Evolutionary conservation across 805 yeast genomes (phyloP).

Genomic region (Ogataea glucozyma): DNA sequence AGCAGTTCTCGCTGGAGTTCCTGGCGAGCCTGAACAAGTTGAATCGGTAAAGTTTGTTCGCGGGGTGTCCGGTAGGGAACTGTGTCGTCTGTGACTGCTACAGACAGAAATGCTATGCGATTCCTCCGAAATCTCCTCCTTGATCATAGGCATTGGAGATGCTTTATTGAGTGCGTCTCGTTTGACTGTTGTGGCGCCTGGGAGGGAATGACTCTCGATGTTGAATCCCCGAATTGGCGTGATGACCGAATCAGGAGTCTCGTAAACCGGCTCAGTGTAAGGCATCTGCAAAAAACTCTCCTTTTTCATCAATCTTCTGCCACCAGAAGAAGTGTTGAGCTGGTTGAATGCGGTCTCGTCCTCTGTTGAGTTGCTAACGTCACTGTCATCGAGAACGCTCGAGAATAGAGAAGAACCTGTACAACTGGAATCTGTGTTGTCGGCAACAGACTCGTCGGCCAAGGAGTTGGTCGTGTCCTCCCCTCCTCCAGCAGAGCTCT

Average conservation of each 20-base stretch:
- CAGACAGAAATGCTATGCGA: too few relatives aligned
- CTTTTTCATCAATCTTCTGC: slow-evolving; percentile 28
- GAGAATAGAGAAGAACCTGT: slow-evolving; percentile 16
- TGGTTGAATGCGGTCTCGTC: slow-evolving; percentile 5
- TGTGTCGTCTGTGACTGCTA: slow-evolving; percentile 21
- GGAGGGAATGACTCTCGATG: slow-evolving; percentile 12
- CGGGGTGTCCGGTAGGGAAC: slow-evolving; percentile 22
- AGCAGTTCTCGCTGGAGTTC: background rate
- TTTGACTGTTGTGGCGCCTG: background rate
- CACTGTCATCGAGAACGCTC: slow-evolving; percentile 11
- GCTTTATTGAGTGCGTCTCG: background rate
- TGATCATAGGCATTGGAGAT: background rate
- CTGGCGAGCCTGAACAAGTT: background rate
- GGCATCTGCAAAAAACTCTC: slow-evolving; percentile 33
- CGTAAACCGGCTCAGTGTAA: background rate
- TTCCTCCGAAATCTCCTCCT: background rate
- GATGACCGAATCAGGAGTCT: slow-evolving; percentile 1
- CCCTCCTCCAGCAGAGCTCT: too few relatives aligned
- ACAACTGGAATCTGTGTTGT: slow-evolving; percentile 1
- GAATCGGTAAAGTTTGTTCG: slow-evolving; percentile 4
- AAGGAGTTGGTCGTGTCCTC: too few relatives aligned
- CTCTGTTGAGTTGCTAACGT: slow-evolving; percentile 12
- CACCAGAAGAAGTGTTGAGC: slow-evolving; percentile 3
- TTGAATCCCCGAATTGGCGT: slow-evolving; percentile 20
- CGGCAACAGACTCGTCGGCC: slow-evolving; percentile 2